Evolutionary conservation across 2,329 filamentous ascomycete species (phyloP), one percentile per base, ranked within the genome.

Genomic region (Microcyclosporella mali): DNA sequence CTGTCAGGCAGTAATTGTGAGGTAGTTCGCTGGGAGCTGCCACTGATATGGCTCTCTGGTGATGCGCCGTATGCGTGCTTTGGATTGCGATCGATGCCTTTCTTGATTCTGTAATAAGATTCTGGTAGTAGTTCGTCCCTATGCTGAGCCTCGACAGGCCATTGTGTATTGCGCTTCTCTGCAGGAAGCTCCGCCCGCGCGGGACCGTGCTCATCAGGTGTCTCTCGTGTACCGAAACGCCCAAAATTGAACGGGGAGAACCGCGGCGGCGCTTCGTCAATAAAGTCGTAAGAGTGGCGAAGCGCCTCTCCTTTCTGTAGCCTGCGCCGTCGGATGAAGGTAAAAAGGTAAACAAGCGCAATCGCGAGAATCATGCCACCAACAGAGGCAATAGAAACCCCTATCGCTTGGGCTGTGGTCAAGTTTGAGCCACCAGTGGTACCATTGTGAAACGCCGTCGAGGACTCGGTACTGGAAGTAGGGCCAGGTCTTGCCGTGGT

Each of bases 1-100:
- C 54, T 61, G 6, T 60, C 59, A 2, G 61, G 62, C n/a, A 64
- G 46, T 3, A 63, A 44, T 39, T 57, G 57, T 3, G 62, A 63
- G 6, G 56, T 29, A 2, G 58, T 61, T 15, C 54, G 43, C 25
- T 47, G 51, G 39, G 53, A 61, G 21, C 48, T 47, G 18, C 46
- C 45, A 37, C 57, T 59, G 16, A 45, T 41, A 36, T 28, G 29
- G 31, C 54, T 58, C 11, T 49, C 49, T 18, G 49, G 55, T 14
- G 48, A 49, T 15, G 35, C 36, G 8, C 46, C 35, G 33, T 33
- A 36, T 18, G n/a, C 37, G 16, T 15, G 32, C 17, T 17, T 19
- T 19, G 27, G 16, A 32, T 25, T 27, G 15, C 43, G 25, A 30
- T 43, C 41, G n/a, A 15, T 15, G 35, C n/a, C 14, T n/a, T 43